Base-by-base conservation (phyloP, 805 yeast genomes). In the Deakozyma indianensis region DNA sequence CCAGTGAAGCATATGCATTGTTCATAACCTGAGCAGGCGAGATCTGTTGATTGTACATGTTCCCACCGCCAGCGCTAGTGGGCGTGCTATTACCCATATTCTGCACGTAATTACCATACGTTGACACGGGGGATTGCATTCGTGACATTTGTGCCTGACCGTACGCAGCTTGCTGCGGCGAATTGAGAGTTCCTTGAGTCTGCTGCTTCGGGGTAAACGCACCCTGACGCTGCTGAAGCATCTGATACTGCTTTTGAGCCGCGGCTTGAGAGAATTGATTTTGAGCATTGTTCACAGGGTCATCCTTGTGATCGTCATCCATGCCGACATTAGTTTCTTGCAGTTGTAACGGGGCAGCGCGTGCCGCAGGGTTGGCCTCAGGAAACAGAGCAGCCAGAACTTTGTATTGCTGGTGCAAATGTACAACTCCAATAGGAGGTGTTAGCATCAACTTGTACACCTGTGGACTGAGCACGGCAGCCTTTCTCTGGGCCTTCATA, bases 11-110 rank as follows among this genome's bases (percentile, higher is more conserved):
- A 32, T 32, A 32, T 14, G 38, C 38, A 32, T 32, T 32, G 18
- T 32, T 32, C 38, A 32, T 32, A 7, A 32, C 18, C 38, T 32
- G 38, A 32, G 38, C 38, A 11, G 38, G 38, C 18, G 38, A 32
- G 18, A 32, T 32, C 18, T 32, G 38, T 20, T 32, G 38, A n/a
- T 32, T 32, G 38, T 32, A 32, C 38, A 32, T 32, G 18, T 32
- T 32, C 4, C 18, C 11, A 7, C 4, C 18, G 16, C 18, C 18
- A 32, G 7, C 18, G 18, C 18, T 32, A 9, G 14, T 14, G 7
- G 28, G 28, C 38, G 18, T 32, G 16, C 20, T 11, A 20, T 7
- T n/a, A 9, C 38, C 38, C 18, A 32, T 14, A 4, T n/a, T n/a
- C 38, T 32, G 38, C 5, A 32, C 38, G 18, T 32, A 32, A n/a